A percentile compares a stretch with the other conserved stretches of the same genome.
These are phyloP conservation scores for Anisodus acutangulus DNA, from an alignment of 257 asterid genomes.

Conservation along the genomic window DNA sequence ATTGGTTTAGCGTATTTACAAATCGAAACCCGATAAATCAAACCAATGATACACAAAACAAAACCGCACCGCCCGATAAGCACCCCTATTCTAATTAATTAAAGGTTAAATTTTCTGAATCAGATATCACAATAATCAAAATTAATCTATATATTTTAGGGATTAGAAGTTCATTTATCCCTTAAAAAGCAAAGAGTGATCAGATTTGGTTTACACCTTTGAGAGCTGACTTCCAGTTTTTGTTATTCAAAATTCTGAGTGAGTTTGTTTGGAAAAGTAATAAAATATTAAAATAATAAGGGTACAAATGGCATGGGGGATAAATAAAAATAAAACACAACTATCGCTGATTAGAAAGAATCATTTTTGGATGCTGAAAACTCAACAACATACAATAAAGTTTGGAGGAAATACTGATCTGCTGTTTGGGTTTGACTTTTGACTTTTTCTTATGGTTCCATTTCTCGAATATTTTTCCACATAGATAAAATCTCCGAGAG, in stretches of 20 bases:
- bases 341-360: not conserved
- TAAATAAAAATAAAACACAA: not conserved
- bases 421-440: conserved; percentile 21
- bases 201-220: not conserved
- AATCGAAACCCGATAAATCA: too few relatives aligned
- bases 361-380: not conserved
- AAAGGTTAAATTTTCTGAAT: not conserved
- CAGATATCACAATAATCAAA: not conserved
- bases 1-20: too few relatives aligned
- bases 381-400: not conserved
- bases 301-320: conserved; percentile 5
- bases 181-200: not conserved
- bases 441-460: not conserved
- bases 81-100: not conserved
- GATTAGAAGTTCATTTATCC: not conserved
- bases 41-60: too few relatives aligned
- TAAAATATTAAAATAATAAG: not conserved
- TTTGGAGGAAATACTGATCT: conserved; percentile 6
- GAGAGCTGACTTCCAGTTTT: conserved; percentile 13
- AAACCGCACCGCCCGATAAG: too few relatives aligned
- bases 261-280: not conserved
- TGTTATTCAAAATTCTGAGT: not conserved
- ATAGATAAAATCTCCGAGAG: not conserved
- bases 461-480: not conserved
- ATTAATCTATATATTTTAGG: not conserved